Conservation (phyloP, 352 stramenopile species). For the Pythium periplocum region DNA sequence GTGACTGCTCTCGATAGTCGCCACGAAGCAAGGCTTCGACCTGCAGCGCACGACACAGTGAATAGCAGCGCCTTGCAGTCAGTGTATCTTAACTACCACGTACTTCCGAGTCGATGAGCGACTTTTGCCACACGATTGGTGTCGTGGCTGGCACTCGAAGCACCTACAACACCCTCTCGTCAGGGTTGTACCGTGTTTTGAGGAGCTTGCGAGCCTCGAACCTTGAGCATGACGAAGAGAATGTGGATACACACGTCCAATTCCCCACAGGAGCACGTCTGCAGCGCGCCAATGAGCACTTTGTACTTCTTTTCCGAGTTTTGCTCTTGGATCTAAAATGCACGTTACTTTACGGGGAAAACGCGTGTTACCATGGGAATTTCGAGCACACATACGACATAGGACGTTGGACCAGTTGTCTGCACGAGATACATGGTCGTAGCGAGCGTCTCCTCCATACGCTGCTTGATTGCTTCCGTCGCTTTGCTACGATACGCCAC, state of each 20-base stretch:
- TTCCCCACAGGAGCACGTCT: slow-evolving; percentile 71
- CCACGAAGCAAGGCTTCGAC: slow-evolving; percentile 60
- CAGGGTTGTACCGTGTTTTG: too few species aligned
- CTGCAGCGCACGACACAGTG: slow-evolving; percentile 13
- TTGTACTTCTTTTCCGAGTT: slow-evolving; percentile 68
- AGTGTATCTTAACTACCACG: background rate
- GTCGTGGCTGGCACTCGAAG: slow-evolving; percentile 59
- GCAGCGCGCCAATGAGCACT: slow-evolving; percentile 66
- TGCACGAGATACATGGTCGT: slow-evolving; percentile 81
- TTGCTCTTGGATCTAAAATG: slow-evolving; percentile 63
- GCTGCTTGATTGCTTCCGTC: slow-evolving; percentile 33
- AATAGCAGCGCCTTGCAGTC: background rate
- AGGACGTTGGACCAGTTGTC: slow-evolving; percentile 70
- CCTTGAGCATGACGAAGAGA: slow-evolving; percentile 86
- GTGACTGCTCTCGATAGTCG: slow-evolving; percentile 45
- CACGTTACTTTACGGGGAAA: slow-evolving; percentile 1
- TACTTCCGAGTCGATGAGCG: slow-evolving; percentile 76
- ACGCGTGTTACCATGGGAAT: slow-evolving; percentile 1
- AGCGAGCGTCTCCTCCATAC: slow-evolving; percentile 59
- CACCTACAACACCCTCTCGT: slow-evolving; percentile 22
- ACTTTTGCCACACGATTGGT: slow-evolving; percentile 82
- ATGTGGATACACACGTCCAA: slow-evolving; percentile 78
- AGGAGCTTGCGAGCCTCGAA: slow-evolving; percentile 5
- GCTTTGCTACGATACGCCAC: slow-evolving; percentile 59
- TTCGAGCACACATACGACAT: slow-evolving; percentile 35